Base-by-base conservation (phyloP, 257 asterid genomes). In the Solanum neorickii region DNA sequence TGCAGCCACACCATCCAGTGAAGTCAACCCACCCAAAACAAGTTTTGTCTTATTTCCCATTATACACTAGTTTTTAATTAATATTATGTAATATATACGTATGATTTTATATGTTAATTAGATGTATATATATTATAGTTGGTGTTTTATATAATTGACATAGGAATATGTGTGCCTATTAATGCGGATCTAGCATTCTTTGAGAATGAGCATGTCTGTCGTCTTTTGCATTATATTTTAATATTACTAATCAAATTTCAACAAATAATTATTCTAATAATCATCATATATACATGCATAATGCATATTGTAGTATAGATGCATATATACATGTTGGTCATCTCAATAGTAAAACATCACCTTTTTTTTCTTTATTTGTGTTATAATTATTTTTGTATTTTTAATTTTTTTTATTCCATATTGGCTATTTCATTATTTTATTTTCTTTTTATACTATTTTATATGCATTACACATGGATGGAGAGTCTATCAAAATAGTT, bases 131-230 rank as follows among this genome's bases (percentile, higher is more conserved):
- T 59, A 59, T 49, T 59, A 59, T 62, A 60, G 9, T 60, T 60
- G 5, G 13, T 60, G 27, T 62, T 62, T 9, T 62, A 60, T 23
- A 62, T 62, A 62, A 62, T 23, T 62, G 29, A 23, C 31, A 62
- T 56, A 56, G 65, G 65, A 65, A 23, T 65, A 25, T 90, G 92
- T 88, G 90, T 89, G 90, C 95, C 95, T 91, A 93, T 90, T 90
- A 93, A 94, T 93, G 89, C 96, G 97, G 98, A 95, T 94, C 98
- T 91, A 90, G 93, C 94, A 93, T 89, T 94, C 90, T 91, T 91
- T 93, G 83, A 91, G 98, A 94, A 94, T 94, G 94, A 93, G 96
- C 78, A 94, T 94, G 93, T 94, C 95, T 94, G 98, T 94, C 96
- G 89, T 93, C 86, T 94, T 93, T 88, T 52, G 62, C 62, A 52